Evolutionary conservation across 1,139 yeast genomes (phyloP), one percentile per base, ranked within the genome.

Genomic region (Oligophagozyma castellii): DNA sequence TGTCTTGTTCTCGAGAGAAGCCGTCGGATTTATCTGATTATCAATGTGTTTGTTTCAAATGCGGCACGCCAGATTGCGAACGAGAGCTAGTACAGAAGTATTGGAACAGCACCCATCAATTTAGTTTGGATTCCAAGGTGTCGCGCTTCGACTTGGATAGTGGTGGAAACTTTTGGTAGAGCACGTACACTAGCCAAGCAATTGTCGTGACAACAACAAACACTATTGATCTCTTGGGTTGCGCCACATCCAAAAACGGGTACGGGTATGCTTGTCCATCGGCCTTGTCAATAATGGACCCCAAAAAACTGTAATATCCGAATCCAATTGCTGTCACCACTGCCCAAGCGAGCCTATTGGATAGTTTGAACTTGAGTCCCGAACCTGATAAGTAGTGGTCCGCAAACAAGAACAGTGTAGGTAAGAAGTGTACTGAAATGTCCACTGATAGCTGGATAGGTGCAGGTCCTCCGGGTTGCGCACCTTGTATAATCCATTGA

Each of bases 211-310:
- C 67, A 5, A 55, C 42, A 1, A 46, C 53, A 45, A 75, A 75
- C n/a, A 75, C 66, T 12, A 60, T 34, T 2, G 59, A 49, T 33
- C 78, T 58, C 18, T 53, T 48, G 4, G 53, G 52, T 19, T 59
- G 64, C 5, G 55, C 57, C 7, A 67, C 75, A 42, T 73, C 67
- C 47, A 76, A 54, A 43, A 76, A 76, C 8, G 73, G 76, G 44
- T 76, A 76, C 0, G 89, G 89, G 42, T 69, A 75, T 2, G 56
- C 58, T 6, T 68, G 77, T 2, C 64, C 65, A 23, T 41, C 48
- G 14, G 53, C 57, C 20, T 64, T 52, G 33, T 65, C 67, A 19
- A 76, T 58, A 35, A 73, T 50, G 14, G 43, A 30, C 33, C 66
- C 61, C 31, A 76, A 56, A 50, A 63, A 61, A 26, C 54, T 44